Base-by-base conservation (phyloP, 257 asterid genomes). In the Cinchona pubescens region DNA sequence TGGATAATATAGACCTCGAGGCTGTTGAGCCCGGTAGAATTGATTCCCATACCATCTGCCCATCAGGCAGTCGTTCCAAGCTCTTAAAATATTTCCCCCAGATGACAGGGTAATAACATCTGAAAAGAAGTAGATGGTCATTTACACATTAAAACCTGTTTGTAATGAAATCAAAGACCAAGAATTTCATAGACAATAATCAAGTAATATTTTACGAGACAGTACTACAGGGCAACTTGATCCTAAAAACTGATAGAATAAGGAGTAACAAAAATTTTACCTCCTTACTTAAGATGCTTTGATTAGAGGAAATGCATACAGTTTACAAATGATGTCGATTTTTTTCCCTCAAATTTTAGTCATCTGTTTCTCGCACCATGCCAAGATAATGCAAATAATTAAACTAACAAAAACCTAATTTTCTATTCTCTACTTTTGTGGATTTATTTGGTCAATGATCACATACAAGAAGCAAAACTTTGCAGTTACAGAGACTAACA, bases 41-140 rank as follows among this genome's bases (percentile, higher is more conserved):
- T 7, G 94, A 87, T 86, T 95, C 99, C 99, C 99, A 95, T 81
- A 92, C 90, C 99, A 95, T 88, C 86, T 92, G 98, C 67, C 99
- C 99, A 86, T 95, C 99, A 79, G 98, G 97, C 79, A 95, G 98
- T n/a, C n/a, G 87, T 90, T 92, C 99, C 99, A 95, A 75, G 99
- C 99, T 86, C 99, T 91, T 77, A 92, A 69, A 67, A 88, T 82
- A 78, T 88, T 91, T 81, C 99, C 97, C 67, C 85, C 93, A 23
- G 96, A 88, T 46, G 99, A 95, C 60, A 91, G 85, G 64, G 97
- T 86, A 83, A 91, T 82, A 64, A 92, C 97, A 84, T 92, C 99
- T 95, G 93, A 78, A 82, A 82, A 40, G 18, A 66, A 48, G 64
- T 3, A 48, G 16, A 43, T 72, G 35, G 66, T 37, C 46, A 79